Conservation (phyloP, 257 asterid genomes). For the Echium plantagineum region DNA sequence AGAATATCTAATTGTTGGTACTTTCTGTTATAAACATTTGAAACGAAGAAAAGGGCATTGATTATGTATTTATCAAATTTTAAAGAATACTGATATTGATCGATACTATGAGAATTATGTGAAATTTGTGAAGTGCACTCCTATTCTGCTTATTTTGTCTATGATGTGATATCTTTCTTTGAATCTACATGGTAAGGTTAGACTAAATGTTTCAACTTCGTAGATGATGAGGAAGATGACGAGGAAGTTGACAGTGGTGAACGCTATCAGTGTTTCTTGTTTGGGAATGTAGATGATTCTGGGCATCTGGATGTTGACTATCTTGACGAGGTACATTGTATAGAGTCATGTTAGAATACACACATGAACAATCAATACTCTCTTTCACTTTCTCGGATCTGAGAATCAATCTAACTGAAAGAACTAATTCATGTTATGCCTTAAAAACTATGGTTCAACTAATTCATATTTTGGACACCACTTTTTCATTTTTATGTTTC, state of each 20-base stretch:
- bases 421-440: no score
- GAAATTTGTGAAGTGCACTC: no score
- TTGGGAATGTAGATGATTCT: slow-evolving; percentile 87
- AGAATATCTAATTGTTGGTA: not conserved
- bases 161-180: slow-evolving; percentile 11
- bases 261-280: slow-evolving; percentile 91
- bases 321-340: slow-evolving; percentile 84
- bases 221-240: slow-evolving; percentile 92
- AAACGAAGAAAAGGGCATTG: no score
- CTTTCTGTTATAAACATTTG: not conserved
- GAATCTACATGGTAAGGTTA: slow-evolving; percentile 7
- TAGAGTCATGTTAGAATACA: no score
- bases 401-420: no score
- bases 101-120: no score
- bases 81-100: no score
- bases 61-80: no score
- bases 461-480: not conserved
- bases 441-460: no score
- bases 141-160: not conserved
- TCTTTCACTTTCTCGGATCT: no score
- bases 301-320: slow-evolving; percentile 98
- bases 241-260: slow-evolving; percentile 81
- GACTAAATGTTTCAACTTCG: slow-evolving; percentile 12
- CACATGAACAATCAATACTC: no score
- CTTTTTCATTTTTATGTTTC: not conserved